Conservation (phyloP, 176 grass and related monocot genomes). For the Oryza glumipatula region DNA sequence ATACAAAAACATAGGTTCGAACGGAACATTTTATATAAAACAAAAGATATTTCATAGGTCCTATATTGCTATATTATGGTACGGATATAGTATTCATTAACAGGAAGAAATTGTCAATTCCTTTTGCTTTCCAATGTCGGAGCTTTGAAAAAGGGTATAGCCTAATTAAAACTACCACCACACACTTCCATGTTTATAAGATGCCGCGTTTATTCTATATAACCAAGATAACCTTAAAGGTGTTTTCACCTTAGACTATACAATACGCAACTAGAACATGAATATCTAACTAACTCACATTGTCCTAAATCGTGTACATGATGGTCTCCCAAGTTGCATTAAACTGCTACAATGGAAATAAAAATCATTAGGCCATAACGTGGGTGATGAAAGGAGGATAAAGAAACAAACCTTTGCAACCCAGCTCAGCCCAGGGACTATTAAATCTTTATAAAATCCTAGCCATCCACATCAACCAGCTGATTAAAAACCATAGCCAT, state of each 20-base stretch:
- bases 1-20: too few relatives aligned
- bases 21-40: too few relatives aligned
- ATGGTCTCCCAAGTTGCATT: neutral
- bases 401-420: constrained; percentile 14
- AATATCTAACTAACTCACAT: neutral
- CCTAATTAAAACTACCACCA: neutral
- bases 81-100: too few relatives aligned
- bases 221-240: neutral
- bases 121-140: too few relatives aligned
- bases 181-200: neutral
- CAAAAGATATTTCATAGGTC: too few relatives aligned
- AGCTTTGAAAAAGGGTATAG: neutral
- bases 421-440: constrained; percentile 27
- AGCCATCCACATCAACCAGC: constrained; percentile 23
- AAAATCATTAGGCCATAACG: constrained; percentile 9
- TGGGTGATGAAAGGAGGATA: neutral
- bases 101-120: too few relatives aligned
- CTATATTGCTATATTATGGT: too few relatives aligned
- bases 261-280: neutral
- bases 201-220: neutral
- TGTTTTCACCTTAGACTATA: neutral
- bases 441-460: neutral
- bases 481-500: neutral
- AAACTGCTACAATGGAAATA: neutral
- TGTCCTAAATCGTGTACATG: neutral